Evolutionary conservation across 345 rosid genomes (phyloP), one percentile per base, ranked within the genome.

Genomic region (Salix udensis): DNA sequence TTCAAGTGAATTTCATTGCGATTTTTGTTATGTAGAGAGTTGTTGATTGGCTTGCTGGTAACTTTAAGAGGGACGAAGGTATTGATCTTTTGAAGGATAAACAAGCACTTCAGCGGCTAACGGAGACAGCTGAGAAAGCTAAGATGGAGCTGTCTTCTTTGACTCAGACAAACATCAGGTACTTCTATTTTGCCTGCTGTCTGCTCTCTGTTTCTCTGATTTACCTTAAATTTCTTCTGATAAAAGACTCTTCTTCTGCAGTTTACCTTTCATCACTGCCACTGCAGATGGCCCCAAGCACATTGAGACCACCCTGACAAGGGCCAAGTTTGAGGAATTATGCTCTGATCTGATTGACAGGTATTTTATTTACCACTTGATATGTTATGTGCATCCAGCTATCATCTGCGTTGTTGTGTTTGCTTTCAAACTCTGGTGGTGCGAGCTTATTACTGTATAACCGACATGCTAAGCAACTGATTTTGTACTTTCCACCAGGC

Each of bases 241-340:
- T 70, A n/a, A 28, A 21, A 34, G 4, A 19, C n/a, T 37, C 48
- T 62, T 58, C 12, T 72, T 70, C 24, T 65, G 40, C 89, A 94
- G 98, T 75, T 88, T 96, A 90, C 99, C 99, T 46, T 96, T 96
- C 90, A 93, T 96, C 76, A 93, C 99, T 24, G 99, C 98, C 62
- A 96, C 98, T 26, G 93, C 98, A 18, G 99, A 96, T 86, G 98
- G 98, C 23, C 98, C 98, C 21, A 95, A 95, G 77, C 98, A 95
- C 88, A 95, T 95, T 64, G 98, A 95, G 77, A 88, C 93, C 42
- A 93, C 98, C 36, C 85, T 95, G 76, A 95, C 98, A 10, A 90
- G 98, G 76, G 98, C 81, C 69, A 95, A 95, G 84, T 93, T 95
- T 30, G 98, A 95, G 84, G 98, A 95, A 74, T 67, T 95, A 81